A percentile compares a stretch with the other conserved stretches of the same genome.
These are phyloP conservation scores for Leptographium procerum DNA, from an alignment of 2,329 filamentous ascomycete species.

Conservation along the genomic window DNA sequence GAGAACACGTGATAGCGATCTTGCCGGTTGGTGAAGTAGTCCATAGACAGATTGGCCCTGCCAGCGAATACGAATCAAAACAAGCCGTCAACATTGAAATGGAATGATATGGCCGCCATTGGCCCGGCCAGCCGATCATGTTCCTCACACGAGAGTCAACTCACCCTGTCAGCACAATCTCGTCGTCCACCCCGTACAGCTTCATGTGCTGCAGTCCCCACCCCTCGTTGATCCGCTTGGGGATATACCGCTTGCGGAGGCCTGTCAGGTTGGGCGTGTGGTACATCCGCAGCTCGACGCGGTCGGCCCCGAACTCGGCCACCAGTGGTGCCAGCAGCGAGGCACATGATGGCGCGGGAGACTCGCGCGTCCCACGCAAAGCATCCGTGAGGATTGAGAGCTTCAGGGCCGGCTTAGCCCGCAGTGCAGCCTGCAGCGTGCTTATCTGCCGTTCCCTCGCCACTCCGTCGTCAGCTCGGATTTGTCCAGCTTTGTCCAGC, in stretches of 20 bases:
- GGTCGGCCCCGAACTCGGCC: conserved; percentile 66
- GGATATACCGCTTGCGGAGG: conserved; percentile 69
- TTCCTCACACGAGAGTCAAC: conserved; percentile 10
- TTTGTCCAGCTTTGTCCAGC: too few species aligned
- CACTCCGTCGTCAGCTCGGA: neutral
- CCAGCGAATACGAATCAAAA: too few species aligned
- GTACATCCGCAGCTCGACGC: conserved; percentile 93
- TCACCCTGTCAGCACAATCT: conserved; percentile 85
- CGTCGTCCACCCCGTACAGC: conserved; percentile 88
- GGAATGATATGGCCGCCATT: neutral
- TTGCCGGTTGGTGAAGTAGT: conserved; percentile 94
- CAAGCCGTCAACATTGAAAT: too few species aligned
- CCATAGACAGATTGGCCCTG: conserved; percentile 73
- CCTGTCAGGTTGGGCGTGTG: conserved; percentile 94
- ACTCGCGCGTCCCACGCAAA: conserved; percentile 81
- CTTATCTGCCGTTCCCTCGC: conserved; percentile 46
- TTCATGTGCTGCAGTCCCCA: conserved; percentile 99
- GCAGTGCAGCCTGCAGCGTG: conserved; percentile 64
- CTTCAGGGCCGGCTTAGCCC: conserved; percentile 60
- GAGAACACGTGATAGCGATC: conserved; percentile 90
- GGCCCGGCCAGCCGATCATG: neutral
- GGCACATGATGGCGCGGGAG: conserved; percentile 74
- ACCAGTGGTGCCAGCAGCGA: conserved; percentile 80
- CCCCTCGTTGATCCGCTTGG: conserved; percentile 88
- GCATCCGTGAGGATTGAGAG: conserved; percentile 88